These are phyloP conservation scores for Cucurbita argyrosperma DNA, from an alignment of 306 rosid genomes.

Conservation along the genomic window DNA sequence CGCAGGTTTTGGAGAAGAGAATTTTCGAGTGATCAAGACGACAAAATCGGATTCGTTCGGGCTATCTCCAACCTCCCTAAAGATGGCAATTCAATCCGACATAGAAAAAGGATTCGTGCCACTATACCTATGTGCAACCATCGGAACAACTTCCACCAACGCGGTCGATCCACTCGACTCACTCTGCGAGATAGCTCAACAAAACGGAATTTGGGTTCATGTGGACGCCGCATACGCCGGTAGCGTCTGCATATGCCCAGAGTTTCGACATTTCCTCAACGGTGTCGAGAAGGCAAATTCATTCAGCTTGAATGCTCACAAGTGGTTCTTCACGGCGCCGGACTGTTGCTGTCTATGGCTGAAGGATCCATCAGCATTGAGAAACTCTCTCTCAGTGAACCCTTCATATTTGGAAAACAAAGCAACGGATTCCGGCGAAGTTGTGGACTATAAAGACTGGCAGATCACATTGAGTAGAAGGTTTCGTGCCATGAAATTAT, in stretches of 20 bases:
- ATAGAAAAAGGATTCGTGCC: constrained; percentile 16
- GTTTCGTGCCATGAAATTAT: constrained; percentile 10
- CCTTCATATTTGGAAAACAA: constrained; percentile 9
- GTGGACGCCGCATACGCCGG: constrained; percentile 33
- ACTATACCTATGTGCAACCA: constrained; percentile 12
- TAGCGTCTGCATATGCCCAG: constrained; percentile 29
- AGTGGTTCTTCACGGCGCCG: constrained; percentile 21
- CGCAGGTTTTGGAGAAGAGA: constrained; percentile 12
- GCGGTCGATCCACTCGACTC: constrained; percentile 21
- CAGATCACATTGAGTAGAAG: constrained; percentile 11
- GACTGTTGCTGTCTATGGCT: constrained; percentile 35
- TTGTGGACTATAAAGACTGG: constrained; percentile 25
- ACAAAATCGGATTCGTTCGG: constrained; percentile 4
- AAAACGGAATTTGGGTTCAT: constrained; percentile 30
- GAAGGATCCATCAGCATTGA: not conserved
- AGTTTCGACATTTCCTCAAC: constrained; percentile 22
- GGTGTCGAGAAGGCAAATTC: constrained; percentile 19
- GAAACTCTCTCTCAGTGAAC: not conserved
- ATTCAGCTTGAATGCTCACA: constrained; percentile 29
- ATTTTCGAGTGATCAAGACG: constrained; percentile 13
- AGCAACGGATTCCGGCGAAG: constrained; percentile 1
- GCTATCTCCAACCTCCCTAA: constrained; percentile 7
- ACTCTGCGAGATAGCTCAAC: constrained; percentile 13
- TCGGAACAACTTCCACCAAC: constrained; percentile 28
- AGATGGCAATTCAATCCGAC: not conserved